phyloP scores from a whole-genome alignment of 2,329 filamentous ascomycete species.

The Paecilomyces variotii region DNA sequence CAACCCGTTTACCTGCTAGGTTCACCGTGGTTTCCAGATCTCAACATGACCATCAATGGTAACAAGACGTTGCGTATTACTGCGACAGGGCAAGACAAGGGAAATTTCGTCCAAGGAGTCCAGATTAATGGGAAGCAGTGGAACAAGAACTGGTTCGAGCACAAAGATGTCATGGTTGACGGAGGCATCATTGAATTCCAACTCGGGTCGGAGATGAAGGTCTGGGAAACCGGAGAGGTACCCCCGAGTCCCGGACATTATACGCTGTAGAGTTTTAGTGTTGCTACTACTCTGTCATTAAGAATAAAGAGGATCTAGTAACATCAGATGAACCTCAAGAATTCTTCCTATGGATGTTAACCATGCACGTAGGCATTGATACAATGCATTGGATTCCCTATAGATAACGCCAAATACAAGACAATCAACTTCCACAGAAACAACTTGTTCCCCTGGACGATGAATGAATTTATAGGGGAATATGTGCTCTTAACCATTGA shows the following conservation, averaged over 20 bases:
- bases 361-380: too few relatives aligned
- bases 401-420: too few relatives aligned
- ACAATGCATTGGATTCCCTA: too few relatives aligned
- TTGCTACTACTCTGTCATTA: too few relatives aligned
- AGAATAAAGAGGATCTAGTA: too few relatives aligned
- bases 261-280: slow-evolving; percentile 1
- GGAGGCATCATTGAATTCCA: slow-evolving; percentile 44
- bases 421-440: too few relatives aligned
- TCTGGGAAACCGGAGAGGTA: slow-evolving; percentile 44
- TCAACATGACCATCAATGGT: slow-evolving; percentile 24
- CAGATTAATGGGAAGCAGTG: slow-evolving; percentile 46
- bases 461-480: too few relatives aligned
- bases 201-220: slow-evolving; percentile 26
- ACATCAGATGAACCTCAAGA: too few relatives aligned
- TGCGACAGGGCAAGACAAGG: slow-evolving; percentile 36
- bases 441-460: too few relatives aligned
- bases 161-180: slow-evolving; percentile 37
- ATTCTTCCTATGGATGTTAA: too few relatives aligned
- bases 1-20: slow-evolving; percentile 41
- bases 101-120: slow-evolving; percentile 47
- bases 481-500: background rate
- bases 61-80: slow-evolving; percentile 38
- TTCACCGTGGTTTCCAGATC: slow-evolving; percentile 38
- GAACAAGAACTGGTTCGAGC: slow-evolving; percentile 49
- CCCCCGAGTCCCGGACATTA: slow-evolving; percentile 44